Evolutionary conservation across 371 early-diverging fungal species (phyloP).

Genomic region (Batkoa obscura): DNA sequence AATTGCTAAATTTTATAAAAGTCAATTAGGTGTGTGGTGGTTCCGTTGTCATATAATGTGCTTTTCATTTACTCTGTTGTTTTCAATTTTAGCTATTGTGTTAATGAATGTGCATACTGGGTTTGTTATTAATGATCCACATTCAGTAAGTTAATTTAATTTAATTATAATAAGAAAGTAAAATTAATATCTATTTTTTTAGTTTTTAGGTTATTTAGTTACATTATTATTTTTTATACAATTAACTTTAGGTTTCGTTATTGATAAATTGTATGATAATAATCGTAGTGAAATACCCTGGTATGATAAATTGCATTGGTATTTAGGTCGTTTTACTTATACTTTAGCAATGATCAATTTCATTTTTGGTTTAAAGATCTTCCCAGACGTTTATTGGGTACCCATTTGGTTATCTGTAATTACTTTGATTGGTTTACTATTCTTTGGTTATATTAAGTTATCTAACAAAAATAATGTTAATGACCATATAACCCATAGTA

Average conservation of each 20-base stretch:
- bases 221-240: not conserved
- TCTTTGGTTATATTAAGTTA: too few species aligned
- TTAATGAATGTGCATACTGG: not conserved
- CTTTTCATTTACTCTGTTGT: not conserved
- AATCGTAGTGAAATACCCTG: not conserved
- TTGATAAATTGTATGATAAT: not conserved
- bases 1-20: not conserved
- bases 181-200: too few species aligned
- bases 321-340: not conserved
- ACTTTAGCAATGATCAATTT: not conserved
- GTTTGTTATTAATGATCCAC: not conserved
- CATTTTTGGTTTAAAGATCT: constrained; percentile 3
- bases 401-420: too few species aligned
- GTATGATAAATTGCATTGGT: constrained; percentile 1
- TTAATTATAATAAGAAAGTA: too few species aligned
- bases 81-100: not conserved
- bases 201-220: not conserved
- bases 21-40: constrained; percentile 1
- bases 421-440: too few species aligned
- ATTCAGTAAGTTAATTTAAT: not conserved
- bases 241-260: not conserved
- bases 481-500: too few species aligned
- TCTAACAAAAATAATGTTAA: too few species aligned
- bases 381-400: not conserved
- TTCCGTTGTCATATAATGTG: not conserved